Evolutionary conservation across 257 asterid genomes (phyloP).

Genomic region (Lavandula angustifolia): DNA sequence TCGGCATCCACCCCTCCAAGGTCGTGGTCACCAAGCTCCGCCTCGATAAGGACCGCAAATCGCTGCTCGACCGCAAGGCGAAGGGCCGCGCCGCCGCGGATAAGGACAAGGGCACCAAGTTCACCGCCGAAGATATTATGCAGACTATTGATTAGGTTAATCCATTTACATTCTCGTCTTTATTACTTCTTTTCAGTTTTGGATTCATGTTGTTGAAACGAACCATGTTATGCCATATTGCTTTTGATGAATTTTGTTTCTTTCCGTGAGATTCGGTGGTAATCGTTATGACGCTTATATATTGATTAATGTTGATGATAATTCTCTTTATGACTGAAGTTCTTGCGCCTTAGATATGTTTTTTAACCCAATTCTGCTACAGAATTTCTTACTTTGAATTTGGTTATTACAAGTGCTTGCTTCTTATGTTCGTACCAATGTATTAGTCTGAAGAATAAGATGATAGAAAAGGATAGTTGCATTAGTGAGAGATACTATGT

Average conservation of each 20-base stretch:
- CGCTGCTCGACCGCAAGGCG: constrained; percentile 66
- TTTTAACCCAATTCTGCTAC: neutral
- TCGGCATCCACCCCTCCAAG: constrained; percentile 69
- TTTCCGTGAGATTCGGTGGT: neutral
- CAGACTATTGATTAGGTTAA: constrained; percentile 60
- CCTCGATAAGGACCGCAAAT: constrained; percentile 69
- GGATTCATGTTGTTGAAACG: constrained; percentile 16
- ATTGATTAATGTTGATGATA: neutral
- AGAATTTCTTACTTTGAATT: neutral
- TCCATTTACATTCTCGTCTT: neutral
- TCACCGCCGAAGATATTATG: constrained; percentile 68
- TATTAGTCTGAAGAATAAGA: neutral
- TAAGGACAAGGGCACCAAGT: constrained; percentile 72
- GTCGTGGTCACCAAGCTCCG: constrained; percentile 66
- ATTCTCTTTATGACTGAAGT: neutral
- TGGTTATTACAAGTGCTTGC: neutral
- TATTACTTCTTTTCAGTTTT: constrained; percentile 3
- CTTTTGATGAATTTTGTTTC: constrained; percentile 19
- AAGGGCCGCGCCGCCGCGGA: constrained; percentile 73
- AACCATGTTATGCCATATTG: constrained; percentile 19
- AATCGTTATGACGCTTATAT: constrained; percentile 11
- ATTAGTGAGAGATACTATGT: constrained; percentile 10
- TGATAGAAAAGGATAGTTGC: constrained; percentile 2
- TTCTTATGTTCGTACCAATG: too few relatives aligned
- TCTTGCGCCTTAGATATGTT: neutral